Evolutionary conservation across 1,284 basidiomycete species (phyloP).

Genomic region (Cutaneotrichosporon sp.): DNA sequence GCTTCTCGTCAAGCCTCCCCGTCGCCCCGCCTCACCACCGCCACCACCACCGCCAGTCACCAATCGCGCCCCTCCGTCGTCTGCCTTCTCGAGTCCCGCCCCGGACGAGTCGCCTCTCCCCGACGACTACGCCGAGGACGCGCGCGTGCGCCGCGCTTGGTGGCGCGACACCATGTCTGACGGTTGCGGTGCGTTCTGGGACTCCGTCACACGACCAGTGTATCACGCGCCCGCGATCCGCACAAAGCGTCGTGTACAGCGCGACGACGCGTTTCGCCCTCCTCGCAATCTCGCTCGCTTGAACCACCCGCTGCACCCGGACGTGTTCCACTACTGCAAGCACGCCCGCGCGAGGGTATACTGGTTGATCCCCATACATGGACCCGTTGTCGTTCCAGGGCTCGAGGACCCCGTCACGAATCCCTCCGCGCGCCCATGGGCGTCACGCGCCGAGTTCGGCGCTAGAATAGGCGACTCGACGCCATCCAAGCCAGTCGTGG

Average conservation of each 20-base stretch:
- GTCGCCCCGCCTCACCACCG: background rate
- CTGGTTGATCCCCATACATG: constrained; percentile 46
- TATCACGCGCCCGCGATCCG: background rate
- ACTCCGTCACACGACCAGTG: constrained; percentile 18
- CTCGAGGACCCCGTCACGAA: constrained; percentile 18
- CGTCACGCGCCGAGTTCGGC: constrained; percentile 12
- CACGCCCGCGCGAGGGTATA: constrained; percentile 30
- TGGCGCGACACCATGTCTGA: constrained; percentile 31
- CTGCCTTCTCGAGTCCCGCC: background rate
- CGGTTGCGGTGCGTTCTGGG: constrained; percentile 29
- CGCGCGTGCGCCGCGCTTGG: constrained; percentile 11
- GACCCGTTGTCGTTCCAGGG: constrained; percentile 36
- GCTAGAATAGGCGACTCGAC: background rate
- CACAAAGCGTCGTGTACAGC: constrained; percentile 10
- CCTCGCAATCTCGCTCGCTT: constrained; percentile 15
- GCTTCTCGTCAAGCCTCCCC: background rate
- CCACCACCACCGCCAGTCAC: background rate
- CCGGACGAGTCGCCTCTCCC: background rate
- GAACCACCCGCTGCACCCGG: constrained; percentile 39
- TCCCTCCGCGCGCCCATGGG: constrained; percentile 11
- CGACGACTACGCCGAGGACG: constrained; percentile 6
- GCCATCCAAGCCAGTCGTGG: constrained; percentile 12
- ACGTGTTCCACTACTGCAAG: constrained; percentile 26
- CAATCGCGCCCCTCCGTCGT: constrained; percentile 6
- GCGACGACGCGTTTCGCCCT: constrained; percentile 16